Evolutionary conservation across 1,284 basidiomycete genomes (phyloP).

Genomic region (Moesziomyces globuligerus): DNA sequence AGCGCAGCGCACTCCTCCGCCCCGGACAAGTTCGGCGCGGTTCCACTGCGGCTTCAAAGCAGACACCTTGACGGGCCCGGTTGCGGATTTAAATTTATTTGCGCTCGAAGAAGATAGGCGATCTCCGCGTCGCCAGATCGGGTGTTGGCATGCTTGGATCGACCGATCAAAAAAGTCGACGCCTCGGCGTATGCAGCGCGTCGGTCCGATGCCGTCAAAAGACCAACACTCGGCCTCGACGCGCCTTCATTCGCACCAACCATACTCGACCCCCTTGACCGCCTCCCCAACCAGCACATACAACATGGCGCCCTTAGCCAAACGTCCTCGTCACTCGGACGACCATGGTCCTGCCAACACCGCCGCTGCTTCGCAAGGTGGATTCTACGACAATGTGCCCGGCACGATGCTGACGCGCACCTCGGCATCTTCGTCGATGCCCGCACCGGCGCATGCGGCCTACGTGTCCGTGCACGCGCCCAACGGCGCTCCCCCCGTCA

Average conservation of each 20-base stretch:
- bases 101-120: too few relatives aligned
- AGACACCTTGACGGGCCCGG: not conserved
- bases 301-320: conserved; percentile 16
- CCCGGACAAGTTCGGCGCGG: not conserved
- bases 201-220: not conserved
- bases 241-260: not conserved
- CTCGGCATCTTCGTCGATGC: not conserved
- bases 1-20: too few relatives aligned
- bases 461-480: conserved; percentile 8
- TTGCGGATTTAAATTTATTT: too few relatives aligned
- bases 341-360: conserved; percentile 5
- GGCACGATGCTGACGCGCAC: conserved; percentile 21
- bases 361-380: not conserved
- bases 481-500: conserved; percentile 3
- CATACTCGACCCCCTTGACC: too few relatives aligned
- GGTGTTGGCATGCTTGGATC: too few relatives aligned
- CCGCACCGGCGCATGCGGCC: conserved; percentile 1
- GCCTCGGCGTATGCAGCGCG: not conserved
- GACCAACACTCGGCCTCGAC: not conserved
- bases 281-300: not conserved
- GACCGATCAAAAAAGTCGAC: not conserved
- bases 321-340: conserved; percentile 28
- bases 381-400: conserved; percentile 30
- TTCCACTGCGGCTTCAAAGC: not conserved
- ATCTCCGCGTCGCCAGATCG: not conserved